Conservation (phyloP, 257 asterid genomes). For the Solanum chiquidenum region DNA sequence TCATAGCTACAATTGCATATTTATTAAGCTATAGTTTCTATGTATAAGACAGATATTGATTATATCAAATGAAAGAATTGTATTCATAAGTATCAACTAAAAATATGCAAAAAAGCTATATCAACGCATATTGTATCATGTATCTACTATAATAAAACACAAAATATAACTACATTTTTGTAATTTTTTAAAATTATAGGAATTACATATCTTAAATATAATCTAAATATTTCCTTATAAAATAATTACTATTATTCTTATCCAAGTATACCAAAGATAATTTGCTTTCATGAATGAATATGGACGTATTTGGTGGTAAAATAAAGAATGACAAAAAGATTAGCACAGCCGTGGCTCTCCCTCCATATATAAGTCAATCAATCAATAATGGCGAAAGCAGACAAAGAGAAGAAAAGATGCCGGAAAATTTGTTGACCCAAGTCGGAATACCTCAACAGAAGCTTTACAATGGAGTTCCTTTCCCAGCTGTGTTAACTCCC, state of each 20-base stretch:
- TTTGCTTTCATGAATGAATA: not conserved
- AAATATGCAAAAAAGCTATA: too few species aligned
- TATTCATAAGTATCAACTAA: too few species aligned
- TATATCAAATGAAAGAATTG: too few species aligned
- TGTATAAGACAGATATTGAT: too few species aligned
- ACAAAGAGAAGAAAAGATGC: constrained; percentile 17
- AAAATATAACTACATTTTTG: not conserved
- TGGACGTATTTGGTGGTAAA: not conserved
- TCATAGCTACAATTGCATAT: too few species aligned
- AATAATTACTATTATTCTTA: too few species aligned
- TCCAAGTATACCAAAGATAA: not conserved
- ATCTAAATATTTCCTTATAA: not conserved
- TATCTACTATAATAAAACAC: not conserved
- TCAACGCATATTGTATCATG: not conserved
- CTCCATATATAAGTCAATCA: not conserved
- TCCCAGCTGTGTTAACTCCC: constrained; percentile 55
- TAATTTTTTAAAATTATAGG: not conserved
- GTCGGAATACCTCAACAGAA: constrained; percentile 48
- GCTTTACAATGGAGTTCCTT: constrained; percentile 28
- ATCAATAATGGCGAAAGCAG: too few species aligned
- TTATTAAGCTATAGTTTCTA: not conserved
- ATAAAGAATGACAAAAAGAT: not conserved
- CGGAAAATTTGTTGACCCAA: constrained; percentile 36
- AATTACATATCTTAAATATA: not conserved
- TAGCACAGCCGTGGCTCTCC: not conserved